Evolutionary conservation across 2,329 filamentous ascomycete species (phyloP).

Genomic region (Fusarium sp.): DNA sequence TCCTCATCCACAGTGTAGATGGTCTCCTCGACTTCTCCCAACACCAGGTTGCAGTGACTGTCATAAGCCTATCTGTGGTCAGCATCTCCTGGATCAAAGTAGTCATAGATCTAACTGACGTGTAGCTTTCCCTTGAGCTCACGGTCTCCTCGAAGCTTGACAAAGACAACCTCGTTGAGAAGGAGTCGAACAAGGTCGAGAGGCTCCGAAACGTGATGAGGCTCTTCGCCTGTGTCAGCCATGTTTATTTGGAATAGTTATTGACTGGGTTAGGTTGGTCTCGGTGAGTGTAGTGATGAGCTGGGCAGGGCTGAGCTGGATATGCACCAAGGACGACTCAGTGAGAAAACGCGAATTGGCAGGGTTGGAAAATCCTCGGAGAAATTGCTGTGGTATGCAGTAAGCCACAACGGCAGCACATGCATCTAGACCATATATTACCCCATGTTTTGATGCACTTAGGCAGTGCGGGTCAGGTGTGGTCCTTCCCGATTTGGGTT

Average conservation of each 20-base stretch:
- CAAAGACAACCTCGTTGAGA: conserved; percentile 95
- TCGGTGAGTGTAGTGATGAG: conserved; percentile 6
- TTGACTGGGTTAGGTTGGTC: not conserved
- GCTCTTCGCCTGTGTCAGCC: conserved; percentile 83
- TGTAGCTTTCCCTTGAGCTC: conserved; percentile 96
- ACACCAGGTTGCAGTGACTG: conserved; percentile 95
- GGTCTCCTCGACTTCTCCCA: conserved; percentile 97
- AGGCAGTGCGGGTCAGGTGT: conserved; percentile 8
- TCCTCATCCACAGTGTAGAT: conserved; percentile 93
- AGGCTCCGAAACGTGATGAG: conserved; percentile 82
- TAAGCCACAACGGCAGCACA: not conserved
- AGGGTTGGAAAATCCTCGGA: conserved; percentile 40
- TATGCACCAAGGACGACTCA: conserved; percentile 28
- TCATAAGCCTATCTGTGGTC: conserved; percentile 82
- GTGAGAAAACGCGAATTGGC: conserved; percentile 34
- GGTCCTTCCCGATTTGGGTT: conserved; percentile 34
- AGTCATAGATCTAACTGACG: conserved; percentile 61
- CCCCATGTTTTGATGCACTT: conserved; percentile 31
- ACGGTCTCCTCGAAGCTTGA: conserved; percentile 94
- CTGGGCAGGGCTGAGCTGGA: conserved; percentile 2
- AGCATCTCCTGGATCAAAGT: not conserved
- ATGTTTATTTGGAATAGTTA: conserved; percentile 58
- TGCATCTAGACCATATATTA: conserved; percentile 13
- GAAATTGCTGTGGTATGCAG: conserved; percentile 13
- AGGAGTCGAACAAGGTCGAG: conserved; percentile 95